These are phyloP conservation scores for Scalesia atractyloides DNA, from an alignment of 129 eudicot genomes.

Conservation along the genomic window DNA sequence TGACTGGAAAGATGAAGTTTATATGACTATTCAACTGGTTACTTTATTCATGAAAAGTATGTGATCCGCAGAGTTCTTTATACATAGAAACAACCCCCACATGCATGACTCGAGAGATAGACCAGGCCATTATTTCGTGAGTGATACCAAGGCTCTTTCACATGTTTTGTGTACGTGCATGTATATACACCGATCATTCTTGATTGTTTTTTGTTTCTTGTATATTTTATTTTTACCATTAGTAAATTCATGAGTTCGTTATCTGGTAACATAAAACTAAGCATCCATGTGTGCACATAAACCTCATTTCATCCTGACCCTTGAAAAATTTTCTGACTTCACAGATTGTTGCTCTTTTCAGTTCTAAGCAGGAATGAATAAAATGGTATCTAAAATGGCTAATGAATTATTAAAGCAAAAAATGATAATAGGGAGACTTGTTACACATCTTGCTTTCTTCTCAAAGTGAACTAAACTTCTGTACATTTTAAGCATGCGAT, in stretches of 20 bases:
- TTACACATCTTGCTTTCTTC: slow-evolving; percentile 6
- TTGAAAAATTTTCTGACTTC: too few species aligned
- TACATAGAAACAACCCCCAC: not conserved
- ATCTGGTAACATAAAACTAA: not conserved
- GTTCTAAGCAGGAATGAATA: not conserved
- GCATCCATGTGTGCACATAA: not conserved
- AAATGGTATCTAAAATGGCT: not conserved
- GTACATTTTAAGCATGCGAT: not conserved
- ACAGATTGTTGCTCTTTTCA: too few species aligned
- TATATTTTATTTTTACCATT: too few species aligned
- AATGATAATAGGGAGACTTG: slow-evolving; percentile 1
- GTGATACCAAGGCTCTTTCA: not conserved
- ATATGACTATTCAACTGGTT: not conserved
- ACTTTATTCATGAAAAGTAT: not conserved
- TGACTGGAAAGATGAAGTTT: not conserved
- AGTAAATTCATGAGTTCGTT: not conserved
- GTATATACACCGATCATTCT: too few species aligned
- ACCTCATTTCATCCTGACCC: not conserved
- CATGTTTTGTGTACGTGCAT: not conserved
- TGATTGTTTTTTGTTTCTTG: too few species aligned
- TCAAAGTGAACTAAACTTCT: not conserved
- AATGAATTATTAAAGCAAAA: not conserved
- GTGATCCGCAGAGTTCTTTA: not conserved
- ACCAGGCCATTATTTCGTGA: not conserved
- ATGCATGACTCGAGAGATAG: not conserved